Evolutionary conservation across 495 filamentous ascomycete species (phyloP).

Genomic region (Cairneyella variabilis): DNA sequence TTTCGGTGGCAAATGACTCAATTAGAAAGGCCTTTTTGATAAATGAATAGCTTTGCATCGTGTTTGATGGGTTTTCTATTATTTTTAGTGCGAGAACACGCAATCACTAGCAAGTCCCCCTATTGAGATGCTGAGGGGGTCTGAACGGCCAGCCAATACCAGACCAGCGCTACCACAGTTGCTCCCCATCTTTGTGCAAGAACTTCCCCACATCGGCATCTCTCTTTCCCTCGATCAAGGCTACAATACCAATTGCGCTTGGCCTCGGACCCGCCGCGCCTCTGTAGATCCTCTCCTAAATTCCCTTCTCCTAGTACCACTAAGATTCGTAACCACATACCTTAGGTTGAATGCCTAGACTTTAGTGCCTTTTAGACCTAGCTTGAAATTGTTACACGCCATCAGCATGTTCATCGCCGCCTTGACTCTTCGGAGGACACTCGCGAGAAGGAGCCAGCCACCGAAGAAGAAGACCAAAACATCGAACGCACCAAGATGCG

Average conservation of each 20-base stretch:
- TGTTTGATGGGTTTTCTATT: too few species aligned
- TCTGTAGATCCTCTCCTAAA: neutral
- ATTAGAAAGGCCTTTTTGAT: too few species aligned
- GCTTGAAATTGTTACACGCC: conserved; percentile 3
- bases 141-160: neutral
- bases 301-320: conserved; percentile 16
- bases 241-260: conserved; percentile 28
- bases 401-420: conserved; percentile 28
- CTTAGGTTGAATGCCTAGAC: conserved; percentile 20
- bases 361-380: conserved; percentile 11
- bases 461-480: too few species aligned
- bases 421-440: conserved; percentile 24
- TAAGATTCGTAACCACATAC: conserved; percentile 24
- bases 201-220: conserved; percentile 38
- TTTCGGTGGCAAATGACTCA: too few species aligned
- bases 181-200: conserved; percentile 25
- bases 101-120: too few species aligned
- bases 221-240: conserved; percentile 35
- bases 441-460: too few species aligned
- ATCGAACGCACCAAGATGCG: too few species aligned
- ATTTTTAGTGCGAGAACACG: too few species aligned
- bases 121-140: too few species aligned
- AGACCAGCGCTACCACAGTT: neutral
- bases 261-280: conserved; percentile 29
- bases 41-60: too few species aligned